Evolutionary conservation across 306 rosid genomes (phyloP), one percentile per base, ranked within the genome.

Genomic region (Vigna trinervia): DNA sequence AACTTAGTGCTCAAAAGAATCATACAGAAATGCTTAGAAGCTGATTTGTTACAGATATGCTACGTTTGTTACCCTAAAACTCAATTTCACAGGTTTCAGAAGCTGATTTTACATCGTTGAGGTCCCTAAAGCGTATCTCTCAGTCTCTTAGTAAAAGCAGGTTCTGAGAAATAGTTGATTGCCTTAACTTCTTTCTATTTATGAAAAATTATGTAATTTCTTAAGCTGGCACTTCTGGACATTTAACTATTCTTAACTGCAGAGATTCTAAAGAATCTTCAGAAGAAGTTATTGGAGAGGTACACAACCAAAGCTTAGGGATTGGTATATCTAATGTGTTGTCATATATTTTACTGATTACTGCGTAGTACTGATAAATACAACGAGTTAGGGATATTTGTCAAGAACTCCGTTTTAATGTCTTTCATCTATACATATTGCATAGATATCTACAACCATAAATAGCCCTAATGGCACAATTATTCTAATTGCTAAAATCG

Each of bases 51-150:
- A 41, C 46, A 81, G 80, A 73, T 83, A 73, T 68, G 17, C 19
- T 74, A 32, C 39, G 43, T 75, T 74, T 19, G 67, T 61, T 74
- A 41, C 79, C 53, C 36, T 34, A 71, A 54, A 20, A 80, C 38
- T 77, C 76, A 38, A 70, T 73, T 76, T 79, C 81, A 64, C 96
- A 92, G 99, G 86, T 74, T 73, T 68, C 87, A 45, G 85, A 79
- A 83, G 81, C 90, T 79, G 92, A 88, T 83, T 72, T 82, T 61
- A 82, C 76, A 73, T 81, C 81, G 61, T 69, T 81, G 78, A 90
- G 85, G 87, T 78, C 97, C 80, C 82, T 77, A 60, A 90, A 90
- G 84, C 91, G 89, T 63, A 81, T 86, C 20, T 84, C 86, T 71
- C 80, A 66, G 75, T 87, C 89, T 71, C 89, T 87, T 51, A 76